These are phyloP conservation scores for Salix exigua DNA, from an alignment of 345 rosid species.

Conservation along the genomic window DNA sequence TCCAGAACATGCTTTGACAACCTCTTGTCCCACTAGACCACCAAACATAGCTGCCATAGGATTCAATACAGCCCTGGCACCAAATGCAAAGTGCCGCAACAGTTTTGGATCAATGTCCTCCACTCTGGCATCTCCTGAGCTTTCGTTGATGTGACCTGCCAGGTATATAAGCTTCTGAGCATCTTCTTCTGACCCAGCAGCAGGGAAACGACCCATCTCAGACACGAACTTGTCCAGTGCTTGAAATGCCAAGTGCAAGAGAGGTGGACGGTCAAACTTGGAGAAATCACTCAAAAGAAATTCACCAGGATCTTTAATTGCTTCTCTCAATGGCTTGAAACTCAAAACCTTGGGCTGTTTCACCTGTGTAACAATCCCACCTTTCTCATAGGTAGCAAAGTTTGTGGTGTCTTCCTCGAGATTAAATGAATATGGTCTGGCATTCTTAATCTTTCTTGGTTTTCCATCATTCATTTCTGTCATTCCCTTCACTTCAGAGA, in stretches of 20 bases:
- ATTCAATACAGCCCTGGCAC: slow-evolving; percentile 92
- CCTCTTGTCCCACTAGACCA: slow-evolving; percentile 96
- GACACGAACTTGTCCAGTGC: slow-evolving; percentile 76
- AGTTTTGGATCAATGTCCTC: slow-evolving; percentile 75
- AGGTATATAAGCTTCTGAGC: slow-evolving; percentile 69
- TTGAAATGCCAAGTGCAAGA: slow-evolving; percentile 87
- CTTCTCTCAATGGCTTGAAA: slow-evolving; percentile 86
- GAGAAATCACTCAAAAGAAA: slow-evolving; percentile 93
- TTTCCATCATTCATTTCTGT: slow-evolving; percentile 89
- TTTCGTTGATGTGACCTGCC: slow-evolving; percentile 58
- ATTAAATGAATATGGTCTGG: slow-evolving; percentile 80
- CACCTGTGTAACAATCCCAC: slow-evolving; percentile 96
- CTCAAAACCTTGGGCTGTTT: slow-evolving; percentile 81
- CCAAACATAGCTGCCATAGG: slow-evolving; percentile 99
- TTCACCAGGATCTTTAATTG: slow-evolving; percentile 87
- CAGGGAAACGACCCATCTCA: slow-evolving; percentile 71
- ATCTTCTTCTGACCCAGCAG: slow-evolving; percentile 89
- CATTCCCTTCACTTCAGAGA: slow-evolving; percentile 97
- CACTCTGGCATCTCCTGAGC: slow-evolving; percentile 63
- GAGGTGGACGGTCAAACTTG: slow-evolving; percentile 89
- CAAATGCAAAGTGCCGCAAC: slow-evolving; percentile 79
- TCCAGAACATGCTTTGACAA: slow-evolving; percentile 97
- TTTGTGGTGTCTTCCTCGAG: slow-evolving; percentile 84
- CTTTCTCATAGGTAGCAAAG: slow-evolving; percentile 63
- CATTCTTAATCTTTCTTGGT: slow-evolving; percentile 80